phyloP scores from a whole-genome alignment of 2,329 filamentous ascomycete species.

The Sphaerulina vaccinii region DNA sequence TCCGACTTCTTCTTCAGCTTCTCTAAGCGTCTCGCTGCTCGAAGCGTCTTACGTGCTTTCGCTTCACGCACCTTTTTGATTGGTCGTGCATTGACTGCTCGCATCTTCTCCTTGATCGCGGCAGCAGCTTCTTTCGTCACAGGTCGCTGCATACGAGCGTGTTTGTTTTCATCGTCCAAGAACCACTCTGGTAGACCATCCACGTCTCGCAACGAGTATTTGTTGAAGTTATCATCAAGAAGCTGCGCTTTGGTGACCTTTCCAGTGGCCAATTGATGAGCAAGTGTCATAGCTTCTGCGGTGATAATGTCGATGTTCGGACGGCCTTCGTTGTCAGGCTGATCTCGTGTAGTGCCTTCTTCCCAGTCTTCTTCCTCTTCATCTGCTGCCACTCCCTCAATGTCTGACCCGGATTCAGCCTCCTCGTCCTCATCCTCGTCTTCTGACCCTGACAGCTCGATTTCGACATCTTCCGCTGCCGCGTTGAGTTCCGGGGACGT shows the following conservation, averaged over 20 bases:
- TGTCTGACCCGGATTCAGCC: slow-evolving; percentile 30
- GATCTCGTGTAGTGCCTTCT: slow-evolving; percentile 55
- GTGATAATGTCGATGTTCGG: slow-evolving; percentile 96
- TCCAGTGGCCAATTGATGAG: slow-evolving; percentile 85
- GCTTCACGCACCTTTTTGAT: slow-evolving; percentile 99
- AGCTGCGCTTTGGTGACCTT: slow-evolving; percentile 76
- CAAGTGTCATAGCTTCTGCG: slow-evolving; percentile 97
- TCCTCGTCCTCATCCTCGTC: slow-evolving; percentile 21
- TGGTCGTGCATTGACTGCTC: slow-evolving; percentile 88
- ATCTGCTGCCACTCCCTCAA: slow-evolving; percentile 37
- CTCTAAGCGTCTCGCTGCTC: slow-evolving; percentile 84
- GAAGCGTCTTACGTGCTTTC: slow-evolving; percentile 94
- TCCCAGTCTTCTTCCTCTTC: slow-evolving; percentile 58
- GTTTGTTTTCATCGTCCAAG: slow-evolving; percentile 81
- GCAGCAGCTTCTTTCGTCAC: slow-evolving; percentile 84
- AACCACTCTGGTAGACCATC: slow-evolving; percentile 98
- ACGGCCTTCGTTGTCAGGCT: slow-evolving; percentile 51
- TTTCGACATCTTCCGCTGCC: slow-evolving; percentile 24
- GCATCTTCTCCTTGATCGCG: slow-evolving; percentile 91
- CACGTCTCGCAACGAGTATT: slow-evolving; percentile 81
- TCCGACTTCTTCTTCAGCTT: slow-evolving; percentile 98
- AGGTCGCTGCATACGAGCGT: slow-evolving; percentile 83
- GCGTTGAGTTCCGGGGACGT: slow-evolving; percentile 33
- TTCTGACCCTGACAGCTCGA: slow-evolving; percentile 14
- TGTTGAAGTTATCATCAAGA: slow-evolving; percentile 91